Percentiles rank a stretch among this genome's conserved stretches.
Evolutionary conservation across 768 basidiomycete genomes (phyloP).

Genomic region (Tremella mesenterica): DNA sequence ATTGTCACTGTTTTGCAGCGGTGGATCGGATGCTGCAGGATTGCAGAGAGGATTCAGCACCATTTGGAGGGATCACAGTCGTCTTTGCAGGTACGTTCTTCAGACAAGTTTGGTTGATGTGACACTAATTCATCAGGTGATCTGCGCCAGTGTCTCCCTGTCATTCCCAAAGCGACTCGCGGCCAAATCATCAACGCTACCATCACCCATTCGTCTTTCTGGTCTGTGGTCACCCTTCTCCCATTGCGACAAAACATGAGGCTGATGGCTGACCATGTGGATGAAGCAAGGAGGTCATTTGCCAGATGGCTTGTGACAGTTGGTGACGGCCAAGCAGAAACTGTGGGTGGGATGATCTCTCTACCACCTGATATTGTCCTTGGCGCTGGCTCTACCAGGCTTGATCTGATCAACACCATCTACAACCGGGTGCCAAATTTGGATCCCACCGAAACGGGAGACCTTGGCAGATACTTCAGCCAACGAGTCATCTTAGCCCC

Average conservation of each 20-base stretch:
- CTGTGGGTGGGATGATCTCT: background rate
- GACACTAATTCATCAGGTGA: conserved; percentile 44
- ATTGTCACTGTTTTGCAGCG: conserved; percentile 46
- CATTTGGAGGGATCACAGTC: conserved; percentile 19
- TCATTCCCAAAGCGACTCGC: conserved; percentile 45
- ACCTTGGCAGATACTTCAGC: background rate
- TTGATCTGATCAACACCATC: background rate
- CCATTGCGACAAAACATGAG: conserved; percentile 48
- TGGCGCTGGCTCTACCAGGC: background rate
- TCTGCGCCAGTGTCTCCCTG: conserved; percentile 50
- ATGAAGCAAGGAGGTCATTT: background rate
- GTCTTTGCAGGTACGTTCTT: background rate
- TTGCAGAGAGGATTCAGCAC: conserved; percentile 16
- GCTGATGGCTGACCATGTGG: conserved; percentile 39
- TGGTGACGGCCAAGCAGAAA: background rate
- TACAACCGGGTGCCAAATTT: background rate
- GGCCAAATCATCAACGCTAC: conserved; percentile 46
- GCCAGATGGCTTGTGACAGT: background rate
- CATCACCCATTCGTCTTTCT: conserved; percentile 43
- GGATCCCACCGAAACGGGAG: background rate
- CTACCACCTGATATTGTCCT: background rate
- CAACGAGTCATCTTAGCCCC: background rate
- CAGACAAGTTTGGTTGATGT: background rate
- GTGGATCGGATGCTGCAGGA: conserved; percentile 44
- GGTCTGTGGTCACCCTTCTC: conserved; percentile 43